These are phyloP conservation scores for Trifolium dubium DNA, from an alignment of 306 rosid species.

Conservation along the genomic window DNA sequence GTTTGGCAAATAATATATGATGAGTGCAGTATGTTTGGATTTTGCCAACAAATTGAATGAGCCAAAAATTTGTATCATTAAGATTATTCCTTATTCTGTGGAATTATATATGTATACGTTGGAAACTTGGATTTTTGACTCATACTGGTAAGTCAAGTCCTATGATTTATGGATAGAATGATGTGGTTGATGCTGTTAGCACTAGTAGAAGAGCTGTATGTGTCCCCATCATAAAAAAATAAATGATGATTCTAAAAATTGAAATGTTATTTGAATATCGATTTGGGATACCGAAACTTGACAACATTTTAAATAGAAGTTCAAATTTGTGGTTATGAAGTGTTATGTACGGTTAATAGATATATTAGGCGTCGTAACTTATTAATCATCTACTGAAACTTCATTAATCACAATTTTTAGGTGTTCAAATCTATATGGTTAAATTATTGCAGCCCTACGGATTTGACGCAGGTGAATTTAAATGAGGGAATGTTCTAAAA, in stretches of 20 bases:
- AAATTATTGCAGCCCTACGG: conserved; percentile 90
- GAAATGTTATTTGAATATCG: neutral
- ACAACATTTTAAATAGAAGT: neutral
- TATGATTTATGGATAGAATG: no score
- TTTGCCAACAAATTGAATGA: neutral
- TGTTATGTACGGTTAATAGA: no score
- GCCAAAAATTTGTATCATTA: no score
- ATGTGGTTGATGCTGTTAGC: conserved; percentile 62
- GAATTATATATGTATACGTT: no score
- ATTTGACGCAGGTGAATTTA: conserved; percentile 92
- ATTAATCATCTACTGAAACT: no score
- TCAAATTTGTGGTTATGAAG: neutral
- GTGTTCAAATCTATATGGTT: conserved; percentile 17
- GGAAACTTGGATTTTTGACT: no score
- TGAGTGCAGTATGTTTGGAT: neutral
- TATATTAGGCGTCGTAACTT: no score
- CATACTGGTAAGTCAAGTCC: no score
- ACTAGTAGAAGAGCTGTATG: conserved; percentile 62
- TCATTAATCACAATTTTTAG: no score
- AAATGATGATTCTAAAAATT: conserved; percentile 7
- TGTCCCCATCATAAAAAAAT: conserved; percentile 2
- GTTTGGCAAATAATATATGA: neutral
- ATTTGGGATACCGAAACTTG: neutral
- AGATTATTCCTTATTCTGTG: no score
- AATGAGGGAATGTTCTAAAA: conserved; percentile 82